Conservation (phyloP, 495 filamentous ascomycete genomes). For the Cercophora scortea region DNA sequence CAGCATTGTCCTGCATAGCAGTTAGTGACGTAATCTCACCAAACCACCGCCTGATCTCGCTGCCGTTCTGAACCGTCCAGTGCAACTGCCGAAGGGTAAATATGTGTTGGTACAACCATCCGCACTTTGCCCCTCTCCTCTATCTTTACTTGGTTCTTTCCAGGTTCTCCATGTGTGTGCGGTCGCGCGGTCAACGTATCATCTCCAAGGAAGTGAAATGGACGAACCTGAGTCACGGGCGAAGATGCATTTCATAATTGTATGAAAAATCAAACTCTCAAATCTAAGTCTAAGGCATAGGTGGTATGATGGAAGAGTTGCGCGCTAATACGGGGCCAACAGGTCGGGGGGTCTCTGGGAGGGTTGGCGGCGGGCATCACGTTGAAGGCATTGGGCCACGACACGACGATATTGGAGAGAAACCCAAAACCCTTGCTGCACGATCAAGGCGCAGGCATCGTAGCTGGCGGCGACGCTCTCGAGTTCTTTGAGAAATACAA, state of each 20-base stretch:
- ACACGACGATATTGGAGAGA: conserved; percentile 47
- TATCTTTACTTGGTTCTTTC: no score
- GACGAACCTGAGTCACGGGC: background rate
- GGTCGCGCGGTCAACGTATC: no score
- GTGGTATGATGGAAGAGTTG: background rate
- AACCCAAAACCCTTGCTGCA: conserved; percentile 37
- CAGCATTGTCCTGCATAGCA: no score
- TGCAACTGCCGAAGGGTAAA: no score
- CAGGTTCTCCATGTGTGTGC: no score
- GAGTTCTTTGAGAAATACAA: conserved; percentile 29
- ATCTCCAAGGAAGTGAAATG: no score
- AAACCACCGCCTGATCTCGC: no score
- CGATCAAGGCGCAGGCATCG: conserved; percentile 51
- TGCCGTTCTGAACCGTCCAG: no score
- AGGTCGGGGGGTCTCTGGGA: conserved; percentile 43
- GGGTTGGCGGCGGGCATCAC: conserved; percentile 40
- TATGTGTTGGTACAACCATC: no score
- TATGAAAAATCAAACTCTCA: background rate
- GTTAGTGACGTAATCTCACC: no score
- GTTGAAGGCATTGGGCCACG: conserved; percentile 40
- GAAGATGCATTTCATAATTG: conserved; percentile 25
- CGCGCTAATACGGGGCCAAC: background rate
- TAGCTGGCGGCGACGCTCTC: conserved; percentile 31
- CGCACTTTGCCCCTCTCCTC: no score
- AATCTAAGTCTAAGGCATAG: no score